These are phyloP conservation scores for Phytophthora chlamydospora DNA, from an alignment of 352 stramenopile species.

Conservation along the genomic window DNA sequence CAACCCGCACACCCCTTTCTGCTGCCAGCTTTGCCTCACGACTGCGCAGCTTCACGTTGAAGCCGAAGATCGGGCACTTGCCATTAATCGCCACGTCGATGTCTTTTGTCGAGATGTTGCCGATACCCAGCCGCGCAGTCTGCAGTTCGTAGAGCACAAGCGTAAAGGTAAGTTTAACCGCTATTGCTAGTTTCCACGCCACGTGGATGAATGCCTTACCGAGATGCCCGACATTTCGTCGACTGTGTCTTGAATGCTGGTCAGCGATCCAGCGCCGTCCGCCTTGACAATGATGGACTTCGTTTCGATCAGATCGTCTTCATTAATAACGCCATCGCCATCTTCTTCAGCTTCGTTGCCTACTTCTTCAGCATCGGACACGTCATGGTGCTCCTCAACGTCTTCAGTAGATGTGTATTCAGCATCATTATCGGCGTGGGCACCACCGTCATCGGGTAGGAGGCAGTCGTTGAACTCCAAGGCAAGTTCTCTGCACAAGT, in stretches of 20 bases:
- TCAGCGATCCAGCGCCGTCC: conserved; percentile 77
- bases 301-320: conserved; percentile 49
- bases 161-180: conserved; percentile 9
- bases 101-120: conserved; percentile 76
- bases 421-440: conserved; percentile 11
- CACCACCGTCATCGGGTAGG: conserved; percentile 38
- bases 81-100: conserved; percentile 83
- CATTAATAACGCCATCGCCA: conserved; percentile 38
- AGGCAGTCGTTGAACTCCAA: conserved; percentile 74
- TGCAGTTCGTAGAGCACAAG: conserved; percentile 24
- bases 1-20: conserved; percentile 63
- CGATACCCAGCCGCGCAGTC: conserved; percentile 82
- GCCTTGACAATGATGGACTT: conserved; percentile 86
- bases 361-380: conserved; percentile 5
- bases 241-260: conserved; percentile 85
- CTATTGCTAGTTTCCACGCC: not conserved
- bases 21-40: conserved; percentile 66
- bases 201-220: conserved; percentile 26
- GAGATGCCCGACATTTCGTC: conserved; percentile 70
- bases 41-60: conserved; percentile 75
- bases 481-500: conserved; percentile 57
- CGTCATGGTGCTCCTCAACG: conserved; percentile 11
- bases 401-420: conserved; percentile 19
- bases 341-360: conserved; percentile 11
- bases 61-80: conserved; percentile 85